Percentiles rank a stretch among this genome's conserved stretches.
phyloP scores from a whole-genome alignment of 2,329 filamentous ascomycete species.

The Hypomyces perniciosus region DNA sequence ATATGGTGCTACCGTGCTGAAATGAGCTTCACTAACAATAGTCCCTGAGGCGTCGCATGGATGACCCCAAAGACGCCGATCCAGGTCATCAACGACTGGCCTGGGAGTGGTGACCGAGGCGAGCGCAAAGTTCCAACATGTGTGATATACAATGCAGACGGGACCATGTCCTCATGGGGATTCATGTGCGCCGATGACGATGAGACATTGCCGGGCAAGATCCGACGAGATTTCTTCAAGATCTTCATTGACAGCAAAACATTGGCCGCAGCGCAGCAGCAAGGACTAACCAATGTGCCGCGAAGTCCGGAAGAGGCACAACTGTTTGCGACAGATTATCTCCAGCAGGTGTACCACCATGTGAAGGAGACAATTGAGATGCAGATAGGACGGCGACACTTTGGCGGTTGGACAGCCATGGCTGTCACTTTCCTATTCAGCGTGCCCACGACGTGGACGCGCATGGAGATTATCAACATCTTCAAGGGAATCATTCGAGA shows the following conservation, averaged over 20 bases:
- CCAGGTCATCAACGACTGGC: conserved; percentile 47
- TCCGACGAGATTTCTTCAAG: conserved; percentile 48
- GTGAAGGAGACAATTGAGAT: conserved; percentile 39
- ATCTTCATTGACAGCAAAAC: conserved; percentile 45
- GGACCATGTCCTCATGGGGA: conserved; percentile 44
- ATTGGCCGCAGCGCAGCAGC: conserved; percentile 35
- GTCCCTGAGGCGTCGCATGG: conserved; percentile 27
- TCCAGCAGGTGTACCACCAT: conserved; percentile 43
- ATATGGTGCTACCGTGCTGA: neutral
- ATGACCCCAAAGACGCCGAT: conserved; percentile 36
- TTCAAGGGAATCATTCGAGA: conserved; percentile 42
- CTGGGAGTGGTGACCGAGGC: conserved; percentile 44
- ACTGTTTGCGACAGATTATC: conserved; percentile 41
- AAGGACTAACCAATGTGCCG: conserved; percentile 39
- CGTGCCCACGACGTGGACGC: conserved; percentile 52
- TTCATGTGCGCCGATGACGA: conserved; percentile 45
- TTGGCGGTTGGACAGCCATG: conserved; percentile 38
- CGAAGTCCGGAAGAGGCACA: conserved; percentile 22
- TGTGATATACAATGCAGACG: conserved; percentile 40
- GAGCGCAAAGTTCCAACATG: conserved; percentile 51
- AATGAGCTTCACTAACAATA: neutral
- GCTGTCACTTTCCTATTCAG: conserved; percentile 50
- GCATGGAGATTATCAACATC: conserved; percentile 41
- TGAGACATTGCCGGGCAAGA: conserved; percentile 25
- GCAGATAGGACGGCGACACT: conserved; percentile 30